Conservation (phyloP, 257 asterid genomes). For the Fraxinus excelsior region DNA sequence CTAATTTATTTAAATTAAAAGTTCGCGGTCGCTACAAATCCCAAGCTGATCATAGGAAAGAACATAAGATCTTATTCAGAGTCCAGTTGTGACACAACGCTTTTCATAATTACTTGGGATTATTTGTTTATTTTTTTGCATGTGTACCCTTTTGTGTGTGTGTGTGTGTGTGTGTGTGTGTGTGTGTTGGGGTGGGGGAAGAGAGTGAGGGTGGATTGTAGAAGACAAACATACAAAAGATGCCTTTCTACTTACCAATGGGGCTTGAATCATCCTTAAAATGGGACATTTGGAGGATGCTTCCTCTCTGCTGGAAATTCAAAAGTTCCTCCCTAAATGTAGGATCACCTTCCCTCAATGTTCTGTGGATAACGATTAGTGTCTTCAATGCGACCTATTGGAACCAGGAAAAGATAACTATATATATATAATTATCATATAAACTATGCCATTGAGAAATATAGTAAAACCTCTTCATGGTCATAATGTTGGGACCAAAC, state of each 20-base stretch:
- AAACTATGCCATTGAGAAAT: background rate
- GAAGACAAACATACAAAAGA: background rate
- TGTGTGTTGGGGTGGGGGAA: background rate
- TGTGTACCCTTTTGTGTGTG: background rate
- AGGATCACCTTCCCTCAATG: constrained; percentile 92
- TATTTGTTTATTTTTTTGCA: background rate
- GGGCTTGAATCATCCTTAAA: constrained; percentile 96
- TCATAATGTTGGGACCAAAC: background rate
- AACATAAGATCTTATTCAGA: background rate
- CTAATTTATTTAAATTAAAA: too few relatives aligned
- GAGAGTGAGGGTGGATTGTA: too few relatives aligned
- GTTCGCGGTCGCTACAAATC: too few relatives aligned
- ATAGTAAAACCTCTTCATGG: too few relatives aligned
- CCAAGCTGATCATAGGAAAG: constrained; percentile 67
- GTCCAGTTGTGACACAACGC: background rate
- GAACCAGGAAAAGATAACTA: constrained; percentile 13
- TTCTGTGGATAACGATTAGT: constrained; percentile 75
- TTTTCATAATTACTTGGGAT: background rate
- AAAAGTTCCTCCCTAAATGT: constrained; percentile 79
- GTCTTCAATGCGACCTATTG: constrained; percentile 86
- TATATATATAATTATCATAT: constrained; percentile 8
- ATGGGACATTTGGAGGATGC: constrained; percentile 78
- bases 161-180: background rate
- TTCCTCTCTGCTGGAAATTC: constrained; percentile 82
- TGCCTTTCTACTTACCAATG: constrained; percentile 44